These are phyloP conservation scores for Symbiodinium natans DNA, from an alignment of 73 alveolate species.

Conservation along the genomic window DNA sequence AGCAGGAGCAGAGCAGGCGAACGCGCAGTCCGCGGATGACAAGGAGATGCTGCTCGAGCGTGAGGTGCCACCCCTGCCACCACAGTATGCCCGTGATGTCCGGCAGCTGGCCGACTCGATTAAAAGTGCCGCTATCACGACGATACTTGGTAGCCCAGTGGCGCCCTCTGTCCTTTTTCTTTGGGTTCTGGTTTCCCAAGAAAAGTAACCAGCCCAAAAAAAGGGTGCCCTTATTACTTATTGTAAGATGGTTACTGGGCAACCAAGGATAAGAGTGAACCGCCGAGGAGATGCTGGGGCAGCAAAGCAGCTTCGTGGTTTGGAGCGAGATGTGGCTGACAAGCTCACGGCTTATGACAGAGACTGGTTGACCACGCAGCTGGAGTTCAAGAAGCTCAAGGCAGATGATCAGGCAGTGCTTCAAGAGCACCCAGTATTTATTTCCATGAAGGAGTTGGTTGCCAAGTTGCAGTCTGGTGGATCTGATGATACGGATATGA, in stretches of 20 bases:
- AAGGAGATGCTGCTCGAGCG: neutral
- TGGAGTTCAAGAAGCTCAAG: neutral
- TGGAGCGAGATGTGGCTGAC: neutral
- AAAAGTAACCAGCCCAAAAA: too few relatives aligned
- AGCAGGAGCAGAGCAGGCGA: conserved; percentile 4
- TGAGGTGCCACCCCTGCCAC: too few relatives aligned
- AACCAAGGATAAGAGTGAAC: too few relatives aligned
- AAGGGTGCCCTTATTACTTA: too few relatives aligned
- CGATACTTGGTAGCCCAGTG: too few relatives aligned
- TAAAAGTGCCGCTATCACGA: neutral
- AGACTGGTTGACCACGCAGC: neutral
- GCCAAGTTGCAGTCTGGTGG: conserved; percentile 14
- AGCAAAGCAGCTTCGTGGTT: neutral
- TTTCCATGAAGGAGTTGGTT: conserved; percentile 8
- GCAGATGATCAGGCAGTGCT: neutral
- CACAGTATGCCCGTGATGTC: too few relatives aligned
- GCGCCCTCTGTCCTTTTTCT: too few relatives aligned
- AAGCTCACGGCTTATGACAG: neutral
- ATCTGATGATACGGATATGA: neutral
- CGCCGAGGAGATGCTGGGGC: neutral
- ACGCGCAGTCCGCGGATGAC: neutral
- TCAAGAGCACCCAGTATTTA: neutral
- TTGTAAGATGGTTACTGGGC: too few relatives aligned
- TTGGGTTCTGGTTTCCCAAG: too few relatives aligned
- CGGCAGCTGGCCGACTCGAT: too few relatives aligned